Evolutionary conservation across 108 stramenopile genomes (phyloP), one percentile per base, ranked within the genome.

Genomic region (Nitzschia sp.): DNA sequence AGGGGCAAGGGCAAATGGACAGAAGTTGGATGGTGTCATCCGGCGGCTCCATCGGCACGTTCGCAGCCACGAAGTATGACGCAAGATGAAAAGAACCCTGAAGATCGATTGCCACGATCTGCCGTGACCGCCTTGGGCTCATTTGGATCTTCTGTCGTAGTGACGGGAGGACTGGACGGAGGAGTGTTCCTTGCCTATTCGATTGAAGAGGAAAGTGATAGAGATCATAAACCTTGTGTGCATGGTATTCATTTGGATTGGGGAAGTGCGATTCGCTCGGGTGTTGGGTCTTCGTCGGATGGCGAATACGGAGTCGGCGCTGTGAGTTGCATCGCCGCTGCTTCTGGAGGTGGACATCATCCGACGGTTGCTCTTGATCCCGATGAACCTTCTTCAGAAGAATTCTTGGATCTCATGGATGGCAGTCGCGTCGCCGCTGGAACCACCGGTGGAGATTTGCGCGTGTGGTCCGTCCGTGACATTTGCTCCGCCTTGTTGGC

Each of bases 101-200:
- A 60, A 1, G 58, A 72, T 0, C 83, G 76, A 44, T 63, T 85
- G 65, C 87, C 87, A 24, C 77, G 90, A 42, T 73, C 83, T 42
- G 81, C 92, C 19, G 72, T 94, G 14, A 91, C 92, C 8, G 78
- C 88, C 19, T 63, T 94, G 65, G 85, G 90, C 17, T 76, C 85
- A 39, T 84, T 89, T 61, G 92, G 92, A n/a, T 65, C 76, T 10
- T 80, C 86, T 0, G 70, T 88, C 10, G 81, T 94, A 52, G 89
- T 80, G 0, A 89, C 86, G 25, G 92, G 92, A 38, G 92, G 88
- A 10, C 67, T 94, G 20, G 92, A 94, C 76, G 92, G 92, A 15
- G 80, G 90, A 29, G 81, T 94, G 14, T 93, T 91, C 63, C 63
- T 94, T n/a, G 92, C 92, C 46, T 56, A 89, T 82, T 63, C 76